Evolutionary conservation across 257 asterid species (phyloP), one percentile per base, ranked within the genome.

Genomic region (Przewalskia tangutica): DNA sequence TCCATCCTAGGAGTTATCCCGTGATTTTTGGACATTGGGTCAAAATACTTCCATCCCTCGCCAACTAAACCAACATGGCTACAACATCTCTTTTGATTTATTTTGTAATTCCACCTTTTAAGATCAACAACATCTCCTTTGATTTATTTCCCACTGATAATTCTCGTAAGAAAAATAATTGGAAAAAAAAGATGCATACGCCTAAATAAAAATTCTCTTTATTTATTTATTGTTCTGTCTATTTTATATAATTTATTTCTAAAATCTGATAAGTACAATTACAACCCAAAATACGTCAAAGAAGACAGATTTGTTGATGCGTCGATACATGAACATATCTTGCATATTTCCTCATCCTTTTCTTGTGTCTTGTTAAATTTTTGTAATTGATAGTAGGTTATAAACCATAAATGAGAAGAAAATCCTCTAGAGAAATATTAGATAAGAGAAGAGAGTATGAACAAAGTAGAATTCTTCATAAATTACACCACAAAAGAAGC

Each of bases 1-100:
- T 92, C 99, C 97, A 95, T 94, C 81, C 93, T 90, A 7, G 97
- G 99, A 77, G 80, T 86, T 78, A 91, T 87, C 17, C 95, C 88
- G 8, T 91, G 95, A 38, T 91, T 86, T 59, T 60, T 84, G 65
- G 77, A 81, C 98, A 94, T 95, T 6, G 89, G 83, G 17, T 86
- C 62, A 42, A 92, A 95, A 85, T 94, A 89, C 38, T 85, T 85
- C 97, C 95, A 89, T 77, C 96, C 98, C 63, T 89, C 92, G 0
- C 91, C 89, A 16, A 89, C 83, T 73, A 93, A 81, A 9, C 98
- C 98, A 3, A 92, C 95, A 83, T 94, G 99, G 84, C 99, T 94
- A 79, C 99, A 27, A 27, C 32, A 27, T 27, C 32, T 27, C 32
- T 27, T 27, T 27, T 27, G 32, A 27, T 27, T 27, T 0, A 27